A percentile compares a stretch with the other conserved stretches of the same genome.
These are phyloP conservation scores for Fusarium mexicanum DNA, from an alignment of 2,329 filamentous ascomycete species.

Conservation along the genomic window DNA sequence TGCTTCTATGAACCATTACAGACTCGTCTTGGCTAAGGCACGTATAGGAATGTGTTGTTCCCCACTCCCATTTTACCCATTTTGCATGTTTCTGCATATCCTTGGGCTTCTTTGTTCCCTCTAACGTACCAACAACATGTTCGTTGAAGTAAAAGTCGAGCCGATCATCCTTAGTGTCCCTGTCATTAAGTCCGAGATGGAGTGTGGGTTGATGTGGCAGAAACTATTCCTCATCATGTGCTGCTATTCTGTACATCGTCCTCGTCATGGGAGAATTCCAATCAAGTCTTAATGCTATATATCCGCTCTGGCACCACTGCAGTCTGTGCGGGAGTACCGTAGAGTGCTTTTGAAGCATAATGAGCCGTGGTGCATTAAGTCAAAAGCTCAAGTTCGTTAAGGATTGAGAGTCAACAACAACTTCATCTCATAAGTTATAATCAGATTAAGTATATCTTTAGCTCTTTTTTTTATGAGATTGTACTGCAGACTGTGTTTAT, in stretches of 20 bases:
- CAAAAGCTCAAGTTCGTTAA: neutral
- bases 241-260: neutral
- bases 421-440: neutral
- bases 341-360: neutral
- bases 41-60: neutral
- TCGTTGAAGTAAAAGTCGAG: neutral
- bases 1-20: neutral
- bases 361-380: neutral
- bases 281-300: neutral
- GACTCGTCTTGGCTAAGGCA: neutral
- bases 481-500: neutral
- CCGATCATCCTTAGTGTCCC: conserved; percentile 14
- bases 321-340: neutral
- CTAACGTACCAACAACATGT: neutral
- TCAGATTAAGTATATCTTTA: neutral
- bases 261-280: conserved; percentile 13
- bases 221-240: conserved; percentile 18
- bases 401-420: neutral
- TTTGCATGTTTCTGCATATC: conserved; percentile 2
- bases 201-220: neutral
- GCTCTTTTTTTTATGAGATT: neutral
- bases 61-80: neutral
- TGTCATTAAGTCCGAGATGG: neutral
- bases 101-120: neutral
- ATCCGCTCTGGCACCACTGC: neutral